Evolutionary conservation across 2,329 filamentous ascomycete species (phyloP).

Genomic region (Celoporthe dispersa): DNA sequence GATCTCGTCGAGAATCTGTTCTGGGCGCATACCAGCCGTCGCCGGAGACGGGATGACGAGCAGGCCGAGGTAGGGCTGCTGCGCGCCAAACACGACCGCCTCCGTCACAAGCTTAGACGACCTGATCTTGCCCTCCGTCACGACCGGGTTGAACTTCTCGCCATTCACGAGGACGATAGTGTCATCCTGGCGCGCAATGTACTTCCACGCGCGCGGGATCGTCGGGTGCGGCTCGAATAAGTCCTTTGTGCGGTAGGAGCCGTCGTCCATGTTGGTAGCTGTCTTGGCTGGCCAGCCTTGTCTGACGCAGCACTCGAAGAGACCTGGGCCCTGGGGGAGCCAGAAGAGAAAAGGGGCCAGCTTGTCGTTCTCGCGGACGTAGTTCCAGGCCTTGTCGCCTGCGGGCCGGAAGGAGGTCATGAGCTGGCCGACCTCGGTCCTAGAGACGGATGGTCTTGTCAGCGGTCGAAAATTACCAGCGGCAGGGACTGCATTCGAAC

Average conservation of each 20-base stretch:
- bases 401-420: conserved; percentile 62
- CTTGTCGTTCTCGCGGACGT: conserved; percentile 53
- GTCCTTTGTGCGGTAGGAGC: conserved; percentile 43
- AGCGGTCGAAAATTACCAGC: not conserved
- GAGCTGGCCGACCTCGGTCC: conserved; percentile 64
- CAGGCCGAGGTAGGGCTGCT: conserved; percentile 52
- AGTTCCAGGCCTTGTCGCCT: conserved; percentile 64
- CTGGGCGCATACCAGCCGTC: conserved; percentile 30
- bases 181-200: conserved; percentile 50
- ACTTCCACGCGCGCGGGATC: conserved; percentile 49
- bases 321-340: conserved; percentile 40
- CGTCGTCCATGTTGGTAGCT: conserved; percentile 38
- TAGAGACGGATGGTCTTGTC: not conserved
- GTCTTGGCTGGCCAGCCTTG: conserved; percentile 45
- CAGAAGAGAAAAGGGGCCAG: conserved; percentile 42
- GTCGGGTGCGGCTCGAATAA: conserved; percentile 48
- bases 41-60: conserved; percentile 49
- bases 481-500: conserved; percentile 34
- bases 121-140: conserved; percentile 57
- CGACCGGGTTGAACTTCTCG: conserved; percentile 31
- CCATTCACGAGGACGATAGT: conserved; percentile 46
- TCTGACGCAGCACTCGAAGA: conserved; percentile 44
- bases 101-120: conserved; percentile 53
- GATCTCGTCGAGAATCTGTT: conserved; percentile 38
- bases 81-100: conserved; percentile 56